Base-by-base conservation (phyloP, 1,139 yeast genomes). In the Magnusiomyces ingens region DNA sequence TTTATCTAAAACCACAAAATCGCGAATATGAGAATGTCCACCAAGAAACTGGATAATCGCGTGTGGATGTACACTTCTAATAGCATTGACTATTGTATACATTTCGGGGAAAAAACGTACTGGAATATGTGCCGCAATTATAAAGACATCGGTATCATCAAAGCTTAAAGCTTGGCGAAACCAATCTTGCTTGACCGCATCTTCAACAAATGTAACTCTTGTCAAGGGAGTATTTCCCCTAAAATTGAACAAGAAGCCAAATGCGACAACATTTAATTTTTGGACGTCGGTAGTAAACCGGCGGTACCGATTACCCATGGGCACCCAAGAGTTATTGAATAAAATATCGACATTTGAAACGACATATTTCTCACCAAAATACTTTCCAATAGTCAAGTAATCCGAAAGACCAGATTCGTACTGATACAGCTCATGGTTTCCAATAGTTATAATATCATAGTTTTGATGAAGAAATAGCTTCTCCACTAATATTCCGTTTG, bases 21-120 rank as follows among this genome's bases (percentile, higher is more conserved):
- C 98, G 58, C 99, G 75, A 41, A 93, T 82, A 67, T 93, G 99
- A 44, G 95, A 83, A 69, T 93, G 99, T 0, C 98, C 99, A 0
- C 98, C 98, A 67, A 93, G 84, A 64, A 86, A 86, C 64, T 89
- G 96, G 51, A 93, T 86, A 1, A 83, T 75, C 0, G 78, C 76
- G 29, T 74, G 64, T 1, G 95, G 91, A 63, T 79, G 84, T 41
- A 68, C 73, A 21, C 66, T 57, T 53, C 98, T 76, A 45, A 93
- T 69, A 10, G 69, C 71, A 0, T 65, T 60, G n/a, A 73, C 66
- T 13, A 79, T 62, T 52, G 73, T 73, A 51, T 73, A 71, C 60
- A 84, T 71, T 62, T 87, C 95, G 2, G 71, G 66, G 80, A 84
- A 79, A 66, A 75, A 64, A n/a, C 76, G 71, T 1, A 89, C 81